Evolutionary conservation across 257 asterid species (phyloP).

Genomic region (Przewalskia tangutica): DNA sequence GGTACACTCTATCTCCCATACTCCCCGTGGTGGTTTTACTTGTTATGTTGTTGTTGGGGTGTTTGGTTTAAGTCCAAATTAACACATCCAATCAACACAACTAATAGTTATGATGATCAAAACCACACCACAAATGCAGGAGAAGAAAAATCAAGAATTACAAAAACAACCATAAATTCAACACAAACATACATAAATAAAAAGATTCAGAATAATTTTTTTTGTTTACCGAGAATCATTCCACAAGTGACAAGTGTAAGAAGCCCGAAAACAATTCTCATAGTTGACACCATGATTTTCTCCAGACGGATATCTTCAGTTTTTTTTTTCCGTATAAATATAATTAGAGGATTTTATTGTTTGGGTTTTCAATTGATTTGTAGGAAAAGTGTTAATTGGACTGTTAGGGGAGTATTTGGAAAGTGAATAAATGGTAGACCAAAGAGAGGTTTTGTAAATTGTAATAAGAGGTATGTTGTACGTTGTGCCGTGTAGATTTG

Average conservation of each 20-base stretch:
- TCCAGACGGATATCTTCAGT: neutral
- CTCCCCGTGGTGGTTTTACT: too few species aligned
- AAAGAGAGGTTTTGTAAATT: neutral
- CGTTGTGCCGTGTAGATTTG: neutral
- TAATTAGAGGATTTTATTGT: neutral
- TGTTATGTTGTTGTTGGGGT: too few species aligned
- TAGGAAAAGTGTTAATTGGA: neutral
- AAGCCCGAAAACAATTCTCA: conserved; percentile 51
- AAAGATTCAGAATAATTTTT: neutral
- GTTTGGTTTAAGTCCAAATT: neutral
- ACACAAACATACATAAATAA: neutral
- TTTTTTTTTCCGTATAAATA: neutral
- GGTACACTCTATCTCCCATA: too few species aligned
- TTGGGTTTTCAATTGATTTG: neutral
- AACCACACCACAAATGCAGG: too few species aligned
- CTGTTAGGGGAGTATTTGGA: neutral
- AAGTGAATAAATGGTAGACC: neutral
- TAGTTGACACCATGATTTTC: conserved; percentile 17
- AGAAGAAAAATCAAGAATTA: neutral
- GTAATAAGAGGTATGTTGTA: neutral
- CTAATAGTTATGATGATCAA: too few species aligned
- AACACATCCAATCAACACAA: neutral
- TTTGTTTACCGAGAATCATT: conserved; percentile 57
- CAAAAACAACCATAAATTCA: neutral
- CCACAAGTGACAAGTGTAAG: conserved; percentile 61